These are phyloP conservation scores for Aspergillaceae sp. DNA, from an alignment of 2,329 filamentous ascomycete genomes.

Conservation along the genomic window DNA sequence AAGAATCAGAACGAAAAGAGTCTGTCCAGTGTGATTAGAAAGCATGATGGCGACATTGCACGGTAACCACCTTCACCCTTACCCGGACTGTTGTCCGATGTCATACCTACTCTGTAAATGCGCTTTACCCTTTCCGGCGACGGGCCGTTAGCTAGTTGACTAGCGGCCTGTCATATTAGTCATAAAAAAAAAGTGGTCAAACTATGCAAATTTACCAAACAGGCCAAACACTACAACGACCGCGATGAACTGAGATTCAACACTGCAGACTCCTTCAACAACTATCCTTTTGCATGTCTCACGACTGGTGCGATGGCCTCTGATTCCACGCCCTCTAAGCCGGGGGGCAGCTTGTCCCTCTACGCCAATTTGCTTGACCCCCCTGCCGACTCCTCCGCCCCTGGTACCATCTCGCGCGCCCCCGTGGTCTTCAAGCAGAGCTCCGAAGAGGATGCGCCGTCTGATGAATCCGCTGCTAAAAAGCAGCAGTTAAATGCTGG, in stretches of 20 bases:
- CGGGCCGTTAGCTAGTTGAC: too few relatives aligned
- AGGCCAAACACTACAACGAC: conserved; percentile 4
- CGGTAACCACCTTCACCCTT: too few relatives aligned
- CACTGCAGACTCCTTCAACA: neutral
- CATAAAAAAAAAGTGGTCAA: neutral
- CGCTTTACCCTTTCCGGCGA: neutral
- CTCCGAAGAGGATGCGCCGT: conserved; percentile 40
- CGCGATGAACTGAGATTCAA: neutral
- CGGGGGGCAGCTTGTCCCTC: conserved; percentile 55
- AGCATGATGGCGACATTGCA: too few relatives aligned
- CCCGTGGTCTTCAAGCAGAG: conserved; percentile 62
- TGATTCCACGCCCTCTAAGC: conserved; percentile 22
- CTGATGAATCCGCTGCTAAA: conserved; percentile 48
- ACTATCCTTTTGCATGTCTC: neutral
- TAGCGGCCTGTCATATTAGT: too few relatives aligned
- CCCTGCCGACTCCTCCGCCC: conserved; percentile 30
- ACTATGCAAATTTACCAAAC: conserved; percentile 10
- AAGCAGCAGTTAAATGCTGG: conserved; percentile 57
- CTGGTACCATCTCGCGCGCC: conserved; percentile 64
- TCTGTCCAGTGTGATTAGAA: too few relatives aligned
- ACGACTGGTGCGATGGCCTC: conserved; percentile 19
- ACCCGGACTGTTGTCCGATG: too few relatives aligned
- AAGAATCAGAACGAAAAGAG: neutral
- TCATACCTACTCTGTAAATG: too few relatives aligned
- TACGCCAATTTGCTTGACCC: conserved; percentile 75